Base-by-base conservation (phyloP, 73 alveolate genomes). In the Paramecium tetraurelia region DNA sequence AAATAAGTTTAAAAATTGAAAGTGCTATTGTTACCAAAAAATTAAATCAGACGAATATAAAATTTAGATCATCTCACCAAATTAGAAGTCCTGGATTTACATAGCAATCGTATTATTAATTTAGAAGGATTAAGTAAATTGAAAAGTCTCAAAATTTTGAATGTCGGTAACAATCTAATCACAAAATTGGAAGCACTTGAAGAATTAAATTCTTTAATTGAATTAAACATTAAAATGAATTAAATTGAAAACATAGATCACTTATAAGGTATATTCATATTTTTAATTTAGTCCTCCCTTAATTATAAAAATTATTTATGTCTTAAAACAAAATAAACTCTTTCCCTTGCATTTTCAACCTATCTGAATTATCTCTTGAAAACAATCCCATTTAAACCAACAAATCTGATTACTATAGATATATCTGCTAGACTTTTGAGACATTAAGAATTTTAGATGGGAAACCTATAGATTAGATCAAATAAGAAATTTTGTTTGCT, bases 51-150 rank as follows among this genome's bases (percentile, higher is more conserved):
- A 16, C 95, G 92, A 93, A 96, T 96, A 4, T 59, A 93, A 86
- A 89, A 96, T 88, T 76, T 96, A 57, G 95, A 94, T 43, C 76
- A 92, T 85, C 84, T 96, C 14, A 93, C 93, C 18, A 96, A 93
- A 75, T 85, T 96, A 53, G 98, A 96, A 84, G 98, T 96, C 31
- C 92, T 96, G 2, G 98, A 96, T 93, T 85, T 96, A 76, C 98
- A 96, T 84, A 86, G 96, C 86, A 96, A 96, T 95, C 76, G 94
- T 83, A 96, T 96, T 35, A 76, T 87, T 58, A 93, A 95, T 85
- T 95, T 96, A 58, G 98, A 96, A 93, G 95, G 95, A 63, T 88
- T 96, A 20, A 69, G 83, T n/a, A 29, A 87, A 16, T 59, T 96
- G 33, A 90, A 83, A 85, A 93, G 94, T 46, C 80, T 96, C 58